Base-by-base conservation (phyloP, 805 yeast species). In the Candida insectalens region DNA sequence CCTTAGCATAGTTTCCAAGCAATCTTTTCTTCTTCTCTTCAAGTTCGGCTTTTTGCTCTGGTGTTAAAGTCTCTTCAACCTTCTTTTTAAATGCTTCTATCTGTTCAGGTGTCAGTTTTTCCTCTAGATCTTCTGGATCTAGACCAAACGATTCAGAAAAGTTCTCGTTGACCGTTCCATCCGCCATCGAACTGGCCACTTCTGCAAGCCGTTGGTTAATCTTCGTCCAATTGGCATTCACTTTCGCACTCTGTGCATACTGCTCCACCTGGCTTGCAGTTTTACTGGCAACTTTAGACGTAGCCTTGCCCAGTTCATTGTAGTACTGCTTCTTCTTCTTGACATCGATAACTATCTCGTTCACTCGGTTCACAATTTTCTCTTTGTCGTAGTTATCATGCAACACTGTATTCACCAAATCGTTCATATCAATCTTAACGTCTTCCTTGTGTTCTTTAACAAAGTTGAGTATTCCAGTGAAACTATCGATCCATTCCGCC, bases 401-500 rank as follows among this genome's bases (percentile, higher is more conserved):
- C 5, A 30, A 19, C n/a, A 30, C 20, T 3, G n/a, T 31, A 6
- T 25, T 27, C 0, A 70, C 40, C 22, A 73, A 39, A 1, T 44
- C 43, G 3, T 48, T 53, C 20, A 83, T 49, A 41, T 74, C 71
- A 4, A 83, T 44, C 36, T 64, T 57, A 30, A 64, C 58, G 13
- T 51, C 55, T 1, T 56, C 57, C 5, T 59, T 49, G 4, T 61
- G 60, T 9, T 46, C 58, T 47, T 68, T 77, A 36, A 88, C 83
- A 34, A 65, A 62, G 36, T 83, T 69, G 33, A 88, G 58, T 40
- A 83, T 73, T 9, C 62, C 59, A 19, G 87, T 60, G 34, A 85
- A 74, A 14, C 65, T 60, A 38, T 81, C 74, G 29, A 84, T 63
- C 96, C 96, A 89, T 5, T 55, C 55, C 29, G 84, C 67, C 34